Conservation (phyloP, 345 rosid genomes). For the Populus simonii region DNA sequence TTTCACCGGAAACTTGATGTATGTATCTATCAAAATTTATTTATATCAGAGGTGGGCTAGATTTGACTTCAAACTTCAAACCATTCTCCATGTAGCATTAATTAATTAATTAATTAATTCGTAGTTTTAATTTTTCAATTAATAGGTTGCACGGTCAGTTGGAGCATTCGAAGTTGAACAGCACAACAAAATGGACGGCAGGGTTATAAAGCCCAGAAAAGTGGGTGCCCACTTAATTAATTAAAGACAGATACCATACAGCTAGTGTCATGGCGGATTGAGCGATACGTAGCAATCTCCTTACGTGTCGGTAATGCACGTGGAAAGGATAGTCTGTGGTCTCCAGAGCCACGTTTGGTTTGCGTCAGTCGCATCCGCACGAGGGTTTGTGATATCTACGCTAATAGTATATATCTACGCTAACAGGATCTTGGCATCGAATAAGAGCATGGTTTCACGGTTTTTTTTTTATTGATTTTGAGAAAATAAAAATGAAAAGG, state of each 20-base stretch:
- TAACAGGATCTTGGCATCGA: too few relatives aligned
- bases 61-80: not conserved
- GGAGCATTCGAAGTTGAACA: too few relatives aligned
- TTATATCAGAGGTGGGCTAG: not conserved
- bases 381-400: not conserved
- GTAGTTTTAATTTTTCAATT: too few relatives aligned
- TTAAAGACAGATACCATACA: not conserved
- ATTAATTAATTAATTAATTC: not conserved
- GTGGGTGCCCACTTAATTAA: not conserved
- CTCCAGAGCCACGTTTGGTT: constrained; percentile 10
- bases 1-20: not conserved
- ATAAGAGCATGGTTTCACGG: too few relatives aligned
- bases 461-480: too few relatives aligned
- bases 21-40: not conserved
- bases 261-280: not conserved
- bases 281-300: not conserved
- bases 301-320: not conserved
- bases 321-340: not conserved
- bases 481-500: too few relatives aligned
- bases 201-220: not conserved
- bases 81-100: too few relatives aligned
- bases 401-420: not conserved
- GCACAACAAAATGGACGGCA: constrained; percentile 9
- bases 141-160: too few relatives aligned
- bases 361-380: constrained; percentile 20